Percentiles rank a stretch among this genome's conserved stretches.
Evolutionary conservation across 805 yeast species (phyloP).

Genomic region (Lipomyces orientalis): DNA sequence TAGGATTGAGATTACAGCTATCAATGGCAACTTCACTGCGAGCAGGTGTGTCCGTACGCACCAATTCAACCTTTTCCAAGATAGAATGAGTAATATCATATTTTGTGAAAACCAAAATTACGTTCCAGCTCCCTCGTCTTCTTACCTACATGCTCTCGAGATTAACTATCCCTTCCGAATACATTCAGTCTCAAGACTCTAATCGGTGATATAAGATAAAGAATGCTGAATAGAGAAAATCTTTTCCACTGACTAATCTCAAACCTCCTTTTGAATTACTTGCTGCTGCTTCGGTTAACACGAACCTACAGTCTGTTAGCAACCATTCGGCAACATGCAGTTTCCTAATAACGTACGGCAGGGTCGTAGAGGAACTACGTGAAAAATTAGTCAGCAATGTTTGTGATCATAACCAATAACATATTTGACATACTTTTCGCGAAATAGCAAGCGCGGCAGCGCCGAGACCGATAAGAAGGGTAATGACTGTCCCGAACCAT

Average conservation of each 20-base stretch:
- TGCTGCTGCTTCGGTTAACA: conserved; percentile 24
- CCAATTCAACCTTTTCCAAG: neutral
- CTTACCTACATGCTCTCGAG: neutral
- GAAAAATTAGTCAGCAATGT: neutral
- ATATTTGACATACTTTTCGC: conserved; percentile 17
- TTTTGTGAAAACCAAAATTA: neutral
- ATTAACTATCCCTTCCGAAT: neutral
- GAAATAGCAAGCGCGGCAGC: conserved; percentile 26
- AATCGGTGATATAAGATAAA: neutral
- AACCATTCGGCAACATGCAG: neutral
- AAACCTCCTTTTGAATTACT: neutral
- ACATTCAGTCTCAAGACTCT: neutral
- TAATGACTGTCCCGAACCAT: neutral
- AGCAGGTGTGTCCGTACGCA: neutral
- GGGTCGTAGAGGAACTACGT: conserved; percentile 28
- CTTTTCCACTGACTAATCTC: neutral
- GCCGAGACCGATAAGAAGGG: conserved; percentile 20
- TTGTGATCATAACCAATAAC: neutral
- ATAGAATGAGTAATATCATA: neutral
- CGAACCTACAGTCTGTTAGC: conserved; percentile 20
- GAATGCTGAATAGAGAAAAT: neutral
- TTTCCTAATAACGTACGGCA: conserved; percentile 15
- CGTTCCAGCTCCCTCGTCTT: neutral
- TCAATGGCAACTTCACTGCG: neutral
- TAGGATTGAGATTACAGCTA: neutral